Percentiles rank a stretch among this genome's conserved stretches.
These are phyloP conservation scores for Gilbertella persicaria DNA, from an alignment of 371 early-diverging fungal species.

Conservation along the genomic window DNA sequence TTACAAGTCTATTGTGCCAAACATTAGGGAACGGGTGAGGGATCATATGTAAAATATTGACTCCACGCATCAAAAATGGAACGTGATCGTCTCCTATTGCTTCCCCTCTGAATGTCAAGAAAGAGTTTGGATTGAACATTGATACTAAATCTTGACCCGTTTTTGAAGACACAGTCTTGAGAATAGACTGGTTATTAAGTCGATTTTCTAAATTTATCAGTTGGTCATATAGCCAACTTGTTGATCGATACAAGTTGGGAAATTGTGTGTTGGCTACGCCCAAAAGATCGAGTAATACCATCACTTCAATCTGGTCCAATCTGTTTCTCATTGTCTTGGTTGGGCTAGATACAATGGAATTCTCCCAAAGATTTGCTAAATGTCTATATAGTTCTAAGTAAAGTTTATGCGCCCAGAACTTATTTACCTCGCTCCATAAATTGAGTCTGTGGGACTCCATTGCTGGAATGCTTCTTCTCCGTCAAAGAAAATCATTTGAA, in stretches of 20 bases:
- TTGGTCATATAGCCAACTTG: slow-evolving; percentile 62
- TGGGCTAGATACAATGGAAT: slow-evolving; percentile 24
- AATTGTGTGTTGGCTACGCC: slow-evolving; percentile 62
- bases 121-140: slow-evolving; percentile 42
- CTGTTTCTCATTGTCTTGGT: slow-evolving; percentile 33
- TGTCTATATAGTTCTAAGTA: slow-evolving; percentile 29
- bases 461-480: slow-evolving; percentile 92
- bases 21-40: slow-evolving; percentile 87
- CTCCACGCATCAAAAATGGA: slow-evolving; percentile 82
- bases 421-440: slow-evolving; percentile 87
- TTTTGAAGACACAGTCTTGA: slow-evolving; percentile 30
- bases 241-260: slow-evolving; percentile 60
- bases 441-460: slow-evolving; percentile 83
- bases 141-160: slow-evolving; percentile 22
- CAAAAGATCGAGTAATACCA: slow-evolving; percentile 88
- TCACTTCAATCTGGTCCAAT: slow-evolving; percentile 75
- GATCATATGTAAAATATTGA: slow-evolving; percentile 89
- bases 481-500: slow-evolving; percentile 95
- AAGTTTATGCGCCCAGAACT: no score
- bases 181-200: slow-evolving; percentile 25
- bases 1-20: slow-evolving; percentile 84
- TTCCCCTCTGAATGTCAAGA: slow-evolving; percentile 33
- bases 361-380: slow-evolving; percentile 51
- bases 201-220: slow-evolving; percentile 51
- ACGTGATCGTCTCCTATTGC: slow-evolving; percentile 89